Conservation (phyloP, 768 basidiomycete genomes). For the Russula earlei region DNA sequence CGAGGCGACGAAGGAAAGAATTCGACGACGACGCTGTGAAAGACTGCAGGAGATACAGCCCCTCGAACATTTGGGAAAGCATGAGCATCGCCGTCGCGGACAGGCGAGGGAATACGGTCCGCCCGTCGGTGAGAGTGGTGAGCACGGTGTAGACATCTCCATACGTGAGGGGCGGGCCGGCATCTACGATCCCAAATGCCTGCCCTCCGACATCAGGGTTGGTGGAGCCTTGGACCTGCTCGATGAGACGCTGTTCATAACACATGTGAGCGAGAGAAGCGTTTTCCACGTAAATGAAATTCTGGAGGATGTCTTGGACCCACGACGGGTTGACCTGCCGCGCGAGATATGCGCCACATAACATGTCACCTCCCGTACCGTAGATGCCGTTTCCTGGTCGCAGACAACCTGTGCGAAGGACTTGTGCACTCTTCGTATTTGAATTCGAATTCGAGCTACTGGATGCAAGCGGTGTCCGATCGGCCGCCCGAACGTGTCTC, state of each 20-base stretch:
- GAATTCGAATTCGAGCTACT: too few relatives aligned
- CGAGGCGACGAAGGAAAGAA: conserved; percentile 27
- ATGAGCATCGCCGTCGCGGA: conserved; percentile 57
- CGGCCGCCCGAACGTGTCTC: conserved; percentile 33
- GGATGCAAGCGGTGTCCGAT: conserved; percentile 27
- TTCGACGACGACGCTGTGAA: conserved; percentile 21
- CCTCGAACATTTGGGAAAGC: conserved; percentile 54
- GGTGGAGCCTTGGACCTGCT: conserved; percentile 31
- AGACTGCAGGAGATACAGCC: conserved; percentile 30
- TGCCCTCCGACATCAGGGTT: conserved; percentile 67
- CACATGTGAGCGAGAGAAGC: conserved; percentile 60
- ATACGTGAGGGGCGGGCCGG: conserved; percentile 51
- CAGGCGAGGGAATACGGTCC: conserved; percentile 43
- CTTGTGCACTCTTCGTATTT: too few relatives aligned
- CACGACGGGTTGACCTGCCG: conserved; percentile 55
- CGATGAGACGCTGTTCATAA: conserved; percentile 65
- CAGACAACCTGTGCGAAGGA: conserved; percentile 58
- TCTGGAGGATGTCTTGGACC: conserved; percentile 47
- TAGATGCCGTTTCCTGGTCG: conserved; percentile 74
- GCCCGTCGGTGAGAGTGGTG: conserved; percentile 45
- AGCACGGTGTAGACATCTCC: conserved; percentile 54
- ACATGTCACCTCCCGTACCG: conserved; percentile 65
- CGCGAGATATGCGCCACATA: conserved; percentile 54
- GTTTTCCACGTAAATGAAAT: conserved; percentile 70
- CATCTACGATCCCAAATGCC: conserved; percentile 56